Percentiles rank a stretch among this genome's conserved stretches.
Evolutionary conservation across 176 grass and related monocot genomes (phyloP).

Genomic region (Tuctoria greenei): DNA sequence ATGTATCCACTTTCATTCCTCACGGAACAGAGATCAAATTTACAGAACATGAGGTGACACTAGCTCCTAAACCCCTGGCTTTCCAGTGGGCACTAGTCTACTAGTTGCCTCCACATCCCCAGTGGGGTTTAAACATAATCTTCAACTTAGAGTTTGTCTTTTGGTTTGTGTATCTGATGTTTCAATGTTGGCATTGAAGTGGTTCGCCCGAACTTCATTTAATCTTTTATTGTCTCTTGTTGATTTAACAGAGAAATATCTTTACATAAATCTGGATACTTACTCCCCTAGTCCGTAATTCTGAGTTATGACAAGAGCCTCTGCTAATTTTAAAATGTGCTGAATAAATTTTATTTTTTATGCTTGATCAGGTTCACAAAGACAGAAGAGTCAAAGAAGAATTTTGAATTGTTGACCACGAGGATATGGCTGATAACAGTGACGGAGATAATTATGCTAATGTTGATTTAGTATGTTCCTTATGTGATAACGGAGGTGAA

Average conservation of each 20-base stretch:
- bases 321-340: neutral
- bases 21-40: too few relatives aligned
- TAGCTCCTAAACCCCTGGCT: too few relatives aligned
- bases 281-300: neutral
- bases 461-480: conserved; percentile 55
- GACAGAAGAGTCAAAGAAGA: conserved; percentile 7
- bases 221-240: neutral
- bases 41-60: too few relatives aligned
- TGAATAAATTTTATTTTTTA: conserved; percentile 15
- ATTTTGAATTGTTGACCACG: conserved; percentile 5
- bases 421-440: conserved; percentile 37
- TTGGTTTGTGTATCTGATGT: neutral
- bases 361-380: conserved; percentile 30
- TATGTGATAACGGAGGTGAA: conserved; percentile 73
- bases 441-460: conserved; percentile 1
- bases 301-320: neutral
- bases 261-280: neutral
- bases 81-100: too few relatives aligned
- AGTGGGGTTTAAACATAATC: too few relatives aligned
- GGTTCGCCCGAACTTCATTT: neutral
- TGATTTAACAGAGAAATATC: neutral
- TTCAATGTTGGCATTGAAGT: neutral
- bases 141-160: neutral
- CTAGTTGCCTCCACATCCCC: too few relatives aligned
- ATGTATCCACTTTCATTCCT: too few relatives aligned